Evolutionary conservation across 352 stramenopile species (phyloP).

Genomic region (Pythium coloratum): DNA sequence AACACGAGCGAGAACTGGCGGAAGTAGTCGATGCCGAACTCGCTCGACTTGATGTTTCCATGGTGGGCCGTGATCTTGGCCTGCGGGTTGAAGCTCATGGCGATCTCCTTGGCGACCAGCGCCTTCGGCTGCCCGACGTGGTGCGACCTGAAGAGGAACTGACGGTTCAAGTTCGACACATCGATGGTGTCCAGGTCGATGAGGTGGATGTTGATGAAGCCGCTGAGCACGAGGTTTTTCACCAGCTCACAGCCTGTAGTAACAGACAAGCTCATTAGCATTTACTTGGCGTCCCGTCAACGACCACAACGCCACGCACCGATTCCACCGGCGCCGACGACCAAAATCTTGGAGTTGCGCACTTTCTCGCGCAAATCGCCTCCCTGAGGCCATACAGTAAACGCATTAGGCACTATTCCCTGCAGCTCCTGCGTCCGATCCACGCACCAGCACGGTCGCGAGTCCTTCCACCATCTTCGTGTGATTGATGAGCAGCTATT

Average conservation of each 20-base stretch:
- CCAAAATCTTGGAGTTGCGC: constrained; percentile 88
- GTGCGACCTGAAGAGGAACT: constrained; percentile 98
- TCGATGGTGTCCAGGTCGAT: constrained; percentile 99
- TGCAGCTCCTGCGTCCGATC: not conserved
- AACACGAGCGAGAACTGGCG: constrained; percentile 97
- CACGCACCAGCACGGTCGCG: constrained; percentile 54
- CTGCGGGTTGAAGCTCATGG: constrained; percentile 86
- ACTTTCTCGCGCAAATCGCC: constrained; percentile 68
- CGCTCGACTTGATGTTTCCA: constrained; percentile 95
- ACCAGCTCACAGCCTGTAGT: constrained; percentile 95
- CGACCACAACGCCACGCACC: constrained; percentile 43
- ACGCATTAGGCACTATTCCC: not conserved
- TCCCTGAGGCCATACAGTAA: constrained; percentile 35
- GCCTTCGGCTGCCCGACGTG: constrained; percentile 98
- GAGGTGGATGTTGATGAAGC: constrained; percentile 91
- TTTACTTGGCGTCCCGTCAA: not conserved
- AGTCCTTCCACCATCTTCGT: constrained; percentile 26
- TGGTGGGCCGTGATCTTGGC: constrained; percentile 94
- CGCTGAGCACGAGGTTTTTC: constrained; percentile 98
- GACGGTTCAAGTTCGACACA: constrained; percentile 99
- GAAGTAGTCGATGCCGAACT: constrained; percentile 95
- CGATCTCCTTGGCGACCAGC: constrained; percentile 78
- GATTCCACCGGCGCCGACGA: constrained; percentile 98
- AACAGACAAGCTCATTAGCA: not conserved
- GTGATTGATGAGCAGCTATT: not conserved